Evolutionary conservation across 371 early-diverging fungal genomes (phyloP).

Genomic region (Mortierella polycephala): DNA sequence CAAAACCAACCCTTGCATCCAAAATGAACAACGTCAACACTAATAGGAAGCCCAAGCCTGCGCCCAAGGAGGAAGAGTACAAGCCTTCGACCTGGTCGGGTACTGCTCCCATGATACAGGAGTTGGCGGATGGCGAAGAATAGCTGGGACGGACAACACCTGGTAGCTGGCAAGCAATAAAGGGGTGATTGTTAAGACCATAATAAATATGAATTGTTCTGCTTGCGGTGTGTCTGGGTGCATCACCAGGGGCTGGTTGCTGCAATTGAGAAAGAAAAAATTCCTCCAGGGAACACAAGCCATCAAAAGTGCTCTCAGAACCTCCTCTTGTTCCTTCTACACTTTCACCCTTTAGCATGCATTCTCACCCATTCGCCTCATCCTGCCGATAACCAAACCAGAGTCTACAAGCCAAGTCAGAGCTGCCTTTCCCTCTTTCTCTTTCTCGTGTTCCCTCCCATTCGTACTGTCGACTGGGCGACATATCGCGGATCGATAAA

Average conservation of each 20-base stretch:
- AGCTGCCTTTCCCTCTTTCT: background rate
- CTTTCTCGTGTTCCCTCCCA: background rate
- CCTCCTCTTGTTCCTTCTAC: background rate
- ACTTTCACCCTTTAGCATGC: too few species aligned
- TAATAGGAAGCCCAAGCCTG: conserved; percentile 20
- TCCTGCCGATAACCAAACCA: too few species aligned
- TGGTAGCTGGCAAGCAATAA: too few species aligned
- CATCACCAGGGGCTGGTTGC: too few species aligned
- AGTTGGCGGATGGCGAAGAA: conserved; percentile 45
- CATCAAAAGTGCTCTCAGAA: background rate
- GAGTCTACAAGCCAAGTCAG: too few species aligned
- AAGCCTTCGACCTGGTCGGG: conserved; percentile 30
- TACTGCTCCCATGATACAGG: conserved; percentile 49
- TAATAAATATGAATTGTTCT: too few species aligned
- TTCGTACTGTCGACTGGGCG: background rate
- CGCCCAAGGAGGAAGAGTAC: conserved; percentile 22
- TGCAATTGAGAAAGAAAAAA: too few species aligned
- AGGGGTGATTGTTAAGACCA: too few species aligned
- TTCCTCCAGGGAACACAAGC: background rate
- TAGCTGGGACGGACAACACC: background rate
- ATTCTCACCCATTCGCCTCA: too few species aligned
- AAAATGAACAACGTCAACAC: conserved; percentile 16
- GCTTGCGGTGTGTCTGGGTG: background rate
- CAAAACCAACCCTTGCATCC: conserved; percentile 34
- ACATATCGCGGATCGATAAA: too few species aligned